Evolutionary conservation across 257 asterid genomes (phyloP).

Genomic region (Rehmannia glutinosa): DNA sequence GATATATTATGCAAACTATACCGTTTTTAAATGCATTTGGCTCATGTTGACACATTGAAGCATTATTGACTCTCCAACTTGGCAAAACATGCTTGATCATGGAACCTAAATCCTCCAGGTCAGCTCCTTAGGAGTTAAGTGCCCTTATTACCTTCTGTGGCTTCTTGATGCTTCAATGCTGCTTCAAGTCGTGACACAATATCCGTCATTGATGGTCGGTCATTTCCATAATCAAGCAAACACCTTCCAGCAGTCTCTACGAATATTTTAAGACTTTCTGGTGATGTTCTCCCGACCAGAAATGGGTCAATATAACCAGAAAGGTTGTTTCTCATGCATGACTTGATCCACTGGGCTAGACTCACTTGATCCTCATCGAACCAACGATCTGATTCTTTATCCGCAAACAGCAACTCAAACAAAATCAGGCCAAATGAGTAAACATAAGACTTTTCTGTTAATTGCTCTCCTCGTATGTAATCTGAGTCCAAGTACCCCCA

Average conservation of each 20-base stretch:
- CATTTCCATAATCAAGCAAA: conserved; percentile 40
- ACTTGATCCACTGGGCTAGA: conserved; percentile 60
- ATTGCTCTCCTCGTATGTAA: conserved; percentile 37
- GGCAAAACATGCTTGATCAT: too few relatives aligned
- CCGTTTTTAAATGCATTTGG: not conserved
- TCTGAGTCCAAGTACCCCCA: conserved; percentile 51
- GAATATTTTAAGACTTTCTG: conserved; percentile 45
- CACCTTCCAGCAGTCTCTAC: conserved; percentile 53
- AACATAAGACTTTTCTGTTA: conserved; percentile 46
- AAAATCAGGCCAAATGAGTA: conserved; percentile 54
- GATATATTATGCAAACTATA: not conserved
- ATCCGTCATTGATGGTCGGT: conserved; percentile 52
- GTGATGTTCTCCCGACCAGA: conserved; percentile 42
- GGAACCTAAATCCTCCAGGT: not conserved
- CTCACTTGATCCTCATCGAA: conserved; percentile 49
- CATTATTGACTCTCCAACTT: not conserved
- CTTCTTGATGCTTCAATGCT: conserved; percentile 55
- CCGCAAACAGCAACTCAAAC: conserved; percentile 54
- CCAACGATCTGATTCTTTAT: conserved; percentile 46
- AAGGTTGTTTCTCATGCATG: conserved; percentile 34
- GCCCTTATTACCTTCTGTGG: conserved; percentile 31
- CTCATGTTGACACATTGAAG: not conserved
- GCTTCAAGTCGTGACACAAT: conserved; percentile 46
- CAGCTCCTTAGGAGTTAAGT: conserved; percentile 24
- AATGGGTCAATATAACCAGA: conserved; percentile 45